Conservation (phyloP, 179 eudicot species). For the Beta lomatogona region DNA sequence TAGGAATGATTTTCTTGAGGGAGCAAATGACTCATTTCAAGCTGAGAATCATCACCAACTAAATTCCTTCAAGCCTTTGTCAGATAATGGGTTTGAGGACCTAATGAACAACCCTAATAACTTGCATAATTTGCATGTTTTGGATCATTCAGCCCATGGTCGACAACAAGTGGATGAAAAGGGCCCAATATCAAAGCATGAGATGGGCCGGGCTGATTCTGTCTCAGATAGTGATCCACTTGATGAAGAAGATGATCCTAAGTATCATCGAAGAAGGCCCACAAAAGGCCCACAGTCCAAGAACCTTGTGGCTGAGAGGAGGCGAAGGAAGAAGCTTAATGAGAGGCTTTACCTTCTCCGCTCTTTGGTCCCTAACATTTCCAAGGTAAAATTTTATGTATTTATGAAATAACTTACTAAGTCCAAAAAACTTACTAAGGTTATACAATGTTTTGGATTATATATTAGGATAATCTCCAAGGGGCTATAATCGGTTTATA, state of each 20-base stretch:
- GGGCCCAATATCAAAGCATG: constrained; percentile 38
- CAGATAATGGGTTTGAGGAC: constrained; percentile 49
- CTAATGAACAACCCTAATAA: constrained; percentile 29
- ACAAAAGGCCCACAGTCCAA: constrained; percentile 69
- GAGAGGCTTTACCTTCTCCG: constrained; percentile 80
- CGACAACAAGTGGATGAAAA: constrained; percentile 42
- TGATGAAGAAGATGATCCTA: constrained; percentile 69
- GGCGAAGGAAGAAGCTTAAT: constrained; percentile 85
- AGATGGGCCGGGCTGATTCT: constrained; percentile 54
- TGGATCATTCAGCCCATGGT: constrained; percentile 37
- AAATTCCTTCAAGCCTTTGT: constrained; percentile 30
- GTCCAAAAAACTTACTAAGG: no score
- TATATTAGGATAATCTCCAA: no score
- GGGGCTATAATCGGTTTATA: no score
- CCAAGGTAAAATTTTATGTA: constrained; percentile 54
- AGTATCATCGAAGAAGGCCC: constrained; percentile 53
- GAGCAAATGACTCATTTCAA: constrained; percentile 36
- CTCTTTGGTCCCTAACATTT: constrained; percentile 82
- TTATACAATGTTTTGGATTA: no score
- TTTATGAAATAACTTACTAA: not conserved
- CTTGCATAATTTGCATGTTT: constrained; percentile 22
- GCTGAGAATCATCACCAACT: constrained; percentile 27
- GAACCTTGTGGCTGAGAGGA: constrained; percentile 88
- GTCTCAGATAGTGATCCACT: constrained; percentile 72
- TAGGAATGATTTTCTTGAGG: constrained; percentile 44